phyloP scores from a whole-genome alignment of 192 early-diverging fungal species.

The Allomyces javanicus region DNA sequence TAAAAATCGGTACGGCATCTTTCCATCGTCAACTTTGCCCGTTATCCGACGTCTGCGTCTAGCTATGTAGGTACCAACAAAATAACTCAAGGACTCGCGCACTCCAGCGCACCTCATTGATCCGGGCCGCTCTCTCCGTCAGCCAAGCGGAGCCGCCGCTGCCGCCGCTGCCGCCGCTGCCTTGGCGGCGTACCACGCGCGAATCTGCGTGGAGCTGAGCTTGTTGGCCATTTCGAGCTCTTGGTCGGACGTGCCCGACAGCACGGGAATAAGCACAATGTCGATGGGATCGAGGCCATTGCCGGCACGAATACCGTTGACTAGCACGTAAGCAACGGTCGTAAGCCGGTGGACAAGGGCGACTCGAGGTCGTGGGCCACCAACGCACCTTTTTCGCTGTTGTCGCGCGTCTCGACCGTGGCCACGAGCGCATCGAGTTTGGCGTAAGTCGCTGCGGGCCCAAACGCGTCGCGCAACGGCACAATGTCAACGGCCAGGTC shows the following conservation, averaged over 20 bases:
- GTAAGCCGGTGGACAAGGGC: background rate
- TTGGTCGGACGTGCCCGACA: background rate
- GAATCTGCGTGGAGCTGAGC: background rate
- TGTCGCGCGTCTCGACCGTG: slow-evolving; percentile 56
- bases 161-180: no score
- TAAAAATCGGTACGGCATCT: no score
- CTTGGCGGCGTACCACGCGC: background rate
- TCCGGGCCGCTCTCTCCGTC: no score
- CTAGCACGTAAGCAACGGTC: background rate
- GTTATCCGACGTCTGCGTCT: no score
- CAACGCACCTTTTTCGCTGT: slow-evolving; percentile 44
- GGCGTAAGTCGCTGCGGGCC: slow-evolving; percentile 57
- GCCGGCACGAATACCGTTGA: background rate
- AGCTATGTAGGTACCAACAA: no score
- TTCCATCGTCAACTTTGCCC: no score
- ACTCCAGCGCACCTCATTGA: no score
- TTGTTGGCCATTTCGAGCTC: background rate
- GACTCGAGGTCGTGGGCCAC: background rate
- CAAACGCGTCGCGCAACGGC: slow-evolving; percentile 62
- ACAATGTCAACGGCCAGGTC: slow-evolving; percentile 30
- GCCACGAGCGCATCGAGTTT: slow-evolving; percentile 61
- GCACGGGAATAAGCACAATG: background rate
- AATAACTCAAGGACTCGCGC: no score
- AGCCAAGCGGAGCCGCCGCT: no score
- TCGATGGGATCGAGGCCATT: background rate